A percentile compares a stretch with the other conserved stretches of the same genome.
Evolutionary conservation across 2,329 filamentous ascomycete species (phyloP).

Genomic region (Aspergillus pseudoterreus): DNA sequence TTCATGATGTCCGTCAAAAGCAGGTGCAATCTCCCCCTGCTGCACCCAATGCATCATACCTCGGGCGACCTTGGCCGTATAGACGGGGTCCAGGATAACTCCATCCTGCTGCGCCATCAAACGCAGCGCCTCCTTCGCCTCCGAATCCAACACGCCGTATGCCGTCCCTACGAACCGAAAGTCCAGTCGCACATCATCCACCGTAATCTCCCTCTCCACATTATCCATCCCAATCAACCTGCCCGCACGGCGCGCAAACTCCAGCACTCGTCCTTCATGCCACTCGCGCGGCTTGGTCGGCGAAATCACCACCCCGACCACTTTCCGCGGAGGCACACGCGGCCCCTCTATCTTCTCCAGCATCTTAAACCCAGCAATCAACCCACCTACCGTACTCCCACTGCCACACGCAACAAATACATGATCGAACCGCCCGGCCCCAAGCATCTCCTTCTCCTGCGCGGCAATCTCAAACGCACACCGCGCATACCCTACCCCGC

Average conservation of each 20-base stretch:
- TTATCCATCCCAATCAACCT: conserved; percentile 25
- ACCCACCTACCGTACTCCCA: conserved; percentile 32
- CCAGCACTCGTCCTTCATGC: conserved; percentile 28
- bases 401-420: conserved; percentile 36
- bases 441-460: conserved; percentile 22
- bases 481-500: conserved; percentile 32
- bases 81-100: conserved; percentile 33
- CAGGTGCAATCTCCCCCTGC: conserved; percentile 17
- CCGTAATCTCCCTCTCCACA: conserved; percentile 19
- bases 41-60: conserved; percentile 25
- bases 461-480: conserved; percentile 29
- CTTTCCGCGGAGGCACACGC: conserved; percentile 11
- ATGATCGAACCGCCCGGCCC: conserved; percentile 27
- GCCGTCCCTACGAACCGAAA: conserved; percentile 28
- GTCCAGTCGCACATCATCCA: conserved; percentile 29
- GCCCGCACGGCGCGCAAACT: conserved; percentile 26
- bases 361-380: conserved; percentile 33
- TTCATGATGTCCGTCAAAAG: conserved; percentile 3
- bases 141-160: conserved; percentile 30
- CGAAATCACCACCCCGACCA: conserved; percentile 33
- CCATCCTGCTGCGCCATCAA: conserved; percentile 26
- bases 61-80: conserved; percentile 32
- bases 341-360: conserved; percentile 19
- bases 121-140: conserved; percentile 19
- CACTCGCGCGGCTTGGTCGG: conserved; percentile 25